Evolutionary conservation across 257 asterid genomes (phyloP).

Genomic region (Cruciata laevipes): DNA sequence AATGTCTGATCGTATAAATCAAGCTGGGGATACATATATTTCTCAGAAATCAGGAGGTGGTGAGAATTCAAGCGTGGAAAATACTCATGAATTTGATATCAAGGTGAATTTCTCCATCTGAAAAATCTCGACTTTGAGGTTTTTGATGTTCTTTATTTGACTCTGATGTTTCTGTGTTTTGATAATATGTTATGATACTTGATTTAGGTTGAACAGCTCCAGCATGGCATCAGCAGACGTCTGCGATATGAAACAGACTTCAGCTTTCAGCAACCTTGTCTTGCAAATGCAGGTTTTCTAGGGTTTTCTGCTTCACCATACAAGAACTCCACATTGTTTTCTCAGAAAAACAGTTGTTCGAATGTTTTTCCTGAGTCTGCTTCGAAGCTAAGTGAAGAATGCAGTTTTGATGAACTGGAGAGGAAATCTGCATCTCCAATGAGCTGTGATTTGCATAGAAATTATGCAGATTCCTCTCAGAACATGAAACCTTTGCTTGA

Average conservation of each 20-base stretch:
- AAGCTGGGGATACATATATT: constrained; percentile 13
- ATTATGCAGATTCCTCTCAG: constrained; percentile 21
- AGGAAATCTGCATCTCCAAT: constrained; percentile 30
- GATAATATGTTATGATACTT: constrained; percentile 17
- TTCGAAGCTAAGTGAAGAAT: constrained; percentile 33
- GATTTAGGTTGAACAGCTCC: constrained; percentile 42
- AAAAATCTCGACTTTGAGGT: neutral
- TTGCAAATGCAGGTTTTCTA: constrained; percentile 16
- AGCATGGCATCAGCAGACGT: constrained; percentile 44
- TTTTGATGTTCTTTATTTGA: neutral
- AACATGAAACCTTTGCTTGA: constrained; percentile 26
- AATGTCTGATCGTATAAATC: constrained; percentile 15
- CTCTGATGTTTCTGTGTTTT: constrained; percentile 7
- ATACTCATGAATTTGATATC: neutral
- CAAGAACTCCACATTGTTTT: constrained; percentile 17
- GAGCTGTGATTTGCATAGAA: constrained; percentile 20
- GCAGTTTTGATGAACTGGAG: constrained; percentile 32
- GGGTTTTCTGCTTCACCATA: constrained; percentile 15
- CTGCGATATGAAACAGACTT: constrained; percentile 55
- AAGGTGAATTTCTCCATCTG: constrained; percentile 9
- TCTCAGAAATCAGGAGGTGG: constrained; percentile 20
- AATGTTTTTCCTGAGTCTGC: constrained; percentile 48
- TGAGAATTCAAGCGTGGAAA: constrained; percentile 21
- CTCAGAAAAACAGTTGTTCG: constrained; percentile 22
- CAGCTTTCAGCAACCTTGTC: constrained; percentile 26